A percentile compares a stretch with the other conserved stretches of the same genome.
These are phyloP conservation scores for Centaurea solstitialis DNA, from an alignment of 129 eudicot species.

Conservation along the genomic window DNA sequence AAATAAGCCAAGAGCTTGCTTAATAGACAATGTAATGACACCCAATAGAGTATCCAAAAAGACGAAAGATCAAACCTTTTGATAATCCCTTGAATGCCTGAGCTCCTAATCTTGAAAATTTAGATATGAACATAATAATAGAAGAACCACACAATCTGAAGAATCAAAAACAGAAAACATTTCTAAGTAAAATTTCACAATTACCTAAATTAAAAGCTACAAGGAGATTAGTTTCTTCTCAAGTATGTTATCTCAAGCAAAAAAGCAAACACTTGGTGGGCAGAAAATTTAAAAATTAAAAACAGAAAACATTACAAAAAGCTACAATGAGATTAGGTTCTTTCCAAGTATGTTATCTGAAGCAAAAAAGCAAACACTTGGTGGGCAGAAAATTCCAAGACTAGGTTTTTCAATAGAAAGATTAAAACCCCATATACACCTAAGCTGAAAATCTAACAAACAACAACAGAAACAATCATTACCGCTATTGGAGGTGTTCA, in stretches of 20 bases:
- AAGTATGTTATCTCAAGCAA: neutral
- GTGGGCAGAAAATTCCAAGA: neutral
- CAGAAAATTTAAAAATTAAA: neutral
- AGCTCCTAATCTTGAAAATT: constrained; percentile 45
- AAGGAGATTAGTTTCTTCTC: neutral
- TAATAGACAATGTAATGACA: neutral
- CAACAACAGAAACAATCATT: neutral
- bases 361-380: constrained; percentile 24
- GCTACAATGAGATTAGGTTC: neutral
- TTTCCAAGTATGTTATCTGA: neutral
- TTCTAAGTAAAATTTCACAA: neutral
- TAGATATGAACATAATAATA: constrained; percentile 50
- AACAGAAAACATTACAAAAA: neutral
- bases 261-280: constrained; percentile 24
- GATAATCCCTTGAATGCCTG: constrained; percentile 32
- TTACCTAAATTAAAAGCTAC: neutral
- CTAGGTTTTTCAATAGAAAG: neutral
- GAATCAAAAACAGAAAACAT: neutral
- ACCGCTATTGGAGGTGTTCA: neutral
- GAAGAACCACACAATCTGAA: constrained; percentile 23
- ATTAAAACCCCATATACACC: neutral
- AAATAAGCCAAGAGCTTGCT: neutral
- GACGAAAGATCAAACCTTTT: constrained; percentile 36
- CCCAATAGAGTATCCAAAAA: neutral
- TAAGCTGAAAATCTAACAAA: neutral